Evolutionary conservation across 164 flowering plant genomes (phyloP), one percentile per base, ranked within the genome.

Genomic region (Euptelea pleiosperma): DNA sequence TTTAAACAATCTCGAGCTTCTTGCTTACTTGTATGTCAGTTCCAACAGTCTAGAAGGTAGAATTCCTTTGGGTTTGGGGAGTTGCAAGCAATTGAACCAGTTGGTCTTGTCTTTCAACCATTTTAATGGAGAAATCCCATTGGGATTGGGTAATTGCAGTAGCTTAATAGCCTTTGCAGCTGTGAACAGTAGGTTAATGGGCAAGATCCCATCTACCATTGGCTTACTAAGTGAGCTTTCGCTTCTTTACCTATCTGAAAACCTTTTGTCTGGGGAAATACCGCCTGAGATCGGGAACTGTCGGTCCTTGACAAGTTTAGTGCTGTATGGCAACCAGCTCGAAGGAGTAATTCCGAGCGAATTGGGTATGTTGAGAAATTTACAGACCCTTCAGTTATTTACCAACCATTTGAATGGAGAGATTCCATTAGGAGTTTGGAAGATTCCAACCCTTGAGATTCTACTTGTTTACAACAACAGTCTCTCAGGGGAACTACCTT

Each of bases 211-310:
- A 0, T 55, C 91, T 45, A 77, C 86, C 22, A 53, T 87, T 42
- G 89, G 89, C 14, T 65, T 52, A 19, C 67, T 87, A 2, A 28
- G 28, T 1, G 52, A 71, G 51, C 82, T 89, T 22, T 52, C 50
- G 0, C 2, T 6, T 6, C 76, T 89, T 39, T 72, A 77, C 65
- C 81, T 89, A 3, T 64, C 79, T 22, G 64, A 58, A 12, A 89
- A 89, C 53, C 34, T 1, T 2, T 57, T 89, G 58, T 76, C 85
- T 0, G 96, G 91, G 19, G 60, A 33, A 12, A 82, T 89, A 30
- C 96, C 94, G 0, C 73, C 79, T 16, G 78, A 85, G 71, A 70
- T 89, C 33, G 94, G 86, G 8, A 72, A 72, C 0, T 89, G 91
- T 65, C 66, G 64, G 57, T 70, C 80, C 37, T 75, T 87, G 76